A percentile compares a stretch with the other conserved stretches of the same genome.
Conservation (phyloP, 192 early-diverging fungal species). For the Glomus cerebriforme region DNA sequence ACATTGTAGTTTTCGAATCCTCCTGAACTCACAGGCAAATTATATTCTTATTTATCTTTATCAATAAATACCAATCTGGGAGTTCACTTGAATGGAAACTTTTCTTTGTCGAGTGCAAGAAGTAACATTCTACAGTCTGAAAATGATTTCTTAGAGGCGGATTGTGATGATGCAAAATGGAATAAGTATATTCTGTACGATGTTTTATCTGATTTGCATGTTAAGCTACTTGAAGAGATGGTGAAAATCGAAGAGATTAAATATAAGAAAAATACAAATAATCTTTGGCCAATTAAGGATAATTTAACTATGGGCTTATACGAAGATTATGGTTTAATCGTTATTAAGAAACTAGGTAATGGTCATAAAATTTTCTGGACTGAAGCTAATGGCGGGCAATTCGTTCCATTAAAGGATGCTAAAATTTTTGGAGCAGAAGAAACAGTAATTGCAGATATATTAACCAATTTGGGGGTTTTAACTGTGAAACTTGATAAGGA, state of each 20-base stretch:
- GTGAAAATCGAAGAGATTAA: background rate
- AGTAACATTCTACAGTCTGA: background rate
- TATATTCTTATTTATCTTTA: background rate
- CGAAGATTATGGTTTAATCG: background rate
- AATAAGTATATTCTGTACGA: background rate
- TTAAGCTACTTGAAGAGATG: background rate
- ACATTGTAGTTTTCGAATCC: background rate
- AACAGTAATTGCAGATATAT: background rate
- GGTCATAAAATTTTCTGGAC: background rate
- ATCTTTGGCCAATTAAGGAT: background rate
- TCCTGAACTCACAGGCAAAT: background rate
- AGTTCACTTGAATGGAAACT: background rate
- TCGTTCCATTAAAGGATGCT: background rate
- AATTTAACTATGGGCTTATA: background rate
- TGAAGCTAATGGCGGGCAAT: background rate
- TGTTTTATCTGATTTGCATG: background rate
- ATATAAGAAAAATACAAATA: background rate
- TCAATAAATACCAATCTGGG: background rate
- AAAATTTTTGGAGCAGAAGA: background rate
- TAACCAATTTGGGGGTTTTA: background rate
- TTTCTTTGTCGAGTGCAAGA: background rate
- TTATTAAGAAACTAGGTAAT: background rate
- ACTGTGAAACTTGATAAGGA: background rate
- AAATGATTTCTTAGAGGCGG: background rate
- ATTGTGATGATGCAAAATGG: background rate